Evolutionary conservation across 805 yeast species (phyloP).

Genomic region (Allodekkera sacchari): DNA sequence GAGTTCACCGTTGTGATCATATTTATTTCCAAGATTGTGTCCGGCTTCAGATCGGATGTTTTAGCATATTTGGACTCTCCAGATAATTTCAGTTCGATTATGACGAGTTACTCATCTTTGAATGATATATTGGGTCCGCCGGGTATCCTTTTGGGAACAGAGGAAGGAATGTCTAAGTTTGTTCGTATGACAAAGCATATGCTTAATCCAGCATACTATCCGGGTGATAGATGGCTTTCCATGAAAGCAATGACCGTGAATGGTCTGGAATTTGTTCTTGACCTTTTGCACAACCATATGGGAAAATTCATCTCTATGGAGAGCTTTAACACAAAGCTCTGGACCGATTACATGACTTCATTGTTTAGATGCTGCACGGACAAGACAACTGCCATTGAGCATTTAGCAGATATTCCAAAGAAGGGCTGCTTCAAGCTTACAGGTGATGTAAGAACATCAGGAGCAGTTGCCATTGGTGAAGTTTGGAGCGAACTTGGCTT

Average conservation of each 20-base stretch:
- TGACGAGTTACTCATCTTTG: slow-evolving; percentile 1
- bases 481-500: slow-evolving; percentile 74
- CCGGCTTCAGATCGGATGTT: neutral
- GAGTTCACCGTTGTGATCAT: slow-evolving; percentile 61
- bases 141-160: neutral
- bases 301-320: slow-evolving; percentile 19
- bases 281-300: slow-evolving; percentile 25
- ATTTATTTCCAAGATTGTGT: slow-evolving; percentile 34
- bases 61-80: slow-evolving; percentile 1
- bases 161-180: neutral
- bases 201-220: slow-evolving; percentile 47
- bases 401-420: slow-evolving; percentile 63
- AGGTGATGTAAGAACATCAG: slow-evolving; percentile 52
- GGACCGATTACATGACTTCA: slow-evolving; percentile 61
- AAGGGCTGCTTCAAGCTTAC: slow-evolving; percentile 59
- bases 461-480: slow-evolving; percentile 44
- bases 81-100: neutral
- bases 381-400: slow-evolving; percentile 63
- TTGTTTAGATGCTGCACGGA: slow-evolving; percentile 52
- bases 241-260: slow-evolving; percentile 44
- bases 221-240: slow-evolving; percentile 67
- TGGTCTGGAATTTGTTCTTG: slow-evolving; percentile 3
- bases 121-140: slow-evolving; percentile 4
- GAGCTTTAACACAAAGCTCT: slow-evolving; percentile 47
- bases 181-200: neutral